Percentiles rank a stretch among this genome's conserved stretches.
These are phyloP conservation scores for Pelargonium cotyledonis DNA, from an alignment of 441 rosid species.

Conservation along the genomic window DNA sequence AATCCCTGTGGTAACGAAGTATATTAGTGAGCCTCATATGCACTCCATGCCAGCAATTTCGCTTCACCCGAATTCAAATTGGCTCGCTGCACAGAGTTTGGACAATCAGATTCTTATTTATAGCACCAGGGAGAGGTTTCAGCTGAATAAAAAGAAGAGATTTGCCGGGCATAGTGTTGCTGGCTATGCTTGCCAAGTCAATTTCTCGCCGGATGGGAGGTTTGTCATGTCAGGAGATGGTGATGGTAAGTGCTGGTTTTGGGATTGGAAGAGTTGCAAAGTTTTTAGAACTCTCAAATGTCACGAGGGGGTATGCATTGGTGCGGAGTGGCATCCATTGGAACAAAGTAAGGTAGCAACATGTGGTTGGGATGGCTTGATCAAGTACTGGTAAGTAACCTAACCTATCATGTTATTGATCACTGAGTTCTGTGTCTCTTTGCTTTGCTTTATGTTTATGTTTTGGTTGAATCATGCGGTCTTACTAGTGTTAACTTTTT, in stretches of 20 bases:
- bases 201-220: slow-evolving; percentile 97
- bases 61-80: slow-evolving; percentile 83
- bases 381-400: slow-evolving; percentile 84
- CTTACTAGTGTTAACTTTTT: not conserved
- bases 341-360: slow-evolving; percentile 99
- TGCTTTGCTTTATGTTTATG: not conserved
- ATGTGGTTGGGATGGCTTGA: slow-evolving; percentile 99
- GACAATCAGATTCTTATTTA: slow-evolving; percentile 96
- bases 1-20: slow-evolving; percentile 95
- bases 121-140: slow-evolving; percentile 89
- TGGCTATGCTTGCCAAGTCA: slow-evolving; percentile 97
- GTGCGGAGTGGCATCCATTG: slow-evolving; percentile 92
- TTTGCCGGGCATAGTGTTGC: slow-evolving; percentile 93
- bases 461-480: not conserved
- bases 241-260: slow-evolving; percentile 98
- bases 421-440: not conserved
- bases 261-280: slow-evolving; percentile 99
- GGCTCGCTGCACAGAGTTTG: slow-evolving; percentile 98
- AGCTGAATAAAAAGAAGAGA: slow-evolving; percentile 94
- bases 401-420: slow-evolving; percentile 4
- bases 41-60: slow-evolving; percentile 97
- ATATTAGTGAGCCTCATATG: slow-evolving; percentile 99
- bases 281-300: slow-evolving; percentile 87
- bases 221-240: slow-evolving; percentile 99
- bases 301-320: slow-evolving; percentile 89